Base-by-base conservation (phyloP, 202 grass and related monocot species). In the Setaria viridis region DNA sequence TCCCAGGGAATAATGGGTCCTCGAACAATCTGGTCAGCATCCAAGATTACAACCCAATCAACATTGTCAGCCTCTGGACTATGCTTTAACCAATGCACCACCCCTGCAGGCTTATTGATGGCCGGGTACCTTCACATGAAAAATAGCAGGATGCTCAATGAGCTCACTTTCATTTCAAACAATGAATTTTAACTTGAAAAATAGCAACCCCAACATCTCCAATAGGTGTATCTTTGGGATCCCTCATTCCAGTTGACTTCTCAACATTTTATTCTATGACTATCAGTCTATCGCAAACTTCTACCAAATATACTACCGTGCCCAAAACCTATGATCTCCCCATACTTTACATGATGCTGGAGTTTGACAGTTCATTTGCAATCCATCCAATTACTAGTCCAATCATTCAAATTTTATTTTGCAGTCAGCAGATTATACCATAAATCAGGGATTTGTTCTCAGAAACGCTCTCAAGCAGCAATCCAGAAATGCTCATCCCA, bases 1-100 rank as follows among this genome's bases (percentile, higher is more conserved):
- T 99, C 93, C 97, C 91, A 96, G 68, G 97, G 93, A 84, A 96
- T 84, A 62, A 99, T 88, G 51, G 97, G 93, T 12, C 93, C 93
- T 51, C 97, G 87, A 85, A 99, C 69, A 66, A 99, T 96, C 85
- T 96, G 94, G 87, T 99, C 97, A 1, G 97, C 97, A 60, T 99
- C 93, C 72, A 99, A 82, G 60, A 94, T 96, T 56, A 99, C 90
- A 62, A 96, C 92, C 93, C 97, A 99, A 76, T 99, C 97, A 9
- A 99, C 93, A 69, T 93, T 85, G 33, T 93, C 80, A 9, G 91
- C 91, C 84, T 99, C 93, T 78, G 85, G 43, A 55, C 96, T 99
- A 82, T 99, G 83, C 54, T 96, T 83, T 83, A 96, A 80, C 97
- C 93, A 99, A 91, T 96, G 93, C 9, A 96, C 60, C 84, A 99